Evolutionary conservation across 2,329 filamentous ascomycete species (phyloP).

Genomic region (Aspergillus niger): DNA sequence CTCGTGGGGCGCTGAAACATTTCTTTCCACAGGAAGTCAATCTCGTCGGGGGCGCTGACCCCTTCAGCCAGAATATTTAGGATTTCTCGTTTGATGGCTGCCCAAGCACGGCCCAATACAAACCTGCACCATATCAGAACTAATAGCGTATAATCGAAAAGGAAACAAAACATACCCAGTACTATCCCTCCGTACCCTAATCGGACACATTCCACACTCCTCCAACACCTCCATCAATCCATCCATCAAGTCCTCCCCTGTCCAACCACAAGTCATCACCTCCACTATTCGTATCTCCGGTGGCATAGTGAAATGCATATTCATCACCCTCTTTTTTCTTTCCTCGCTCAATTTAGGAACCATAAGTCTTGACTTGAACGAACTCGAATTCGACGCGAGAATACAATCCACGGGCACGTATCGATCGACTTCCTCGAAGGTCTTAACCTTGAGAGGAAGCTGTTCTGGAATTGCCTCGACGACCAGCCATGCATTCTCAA

Average conservation of each 20-base stretch:
- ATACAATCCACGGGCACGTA: conserved; percentile 50
- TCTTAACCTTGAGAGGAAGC: conserved; percentile 51
- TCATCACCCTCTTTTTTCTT: conserved; percentile 38
- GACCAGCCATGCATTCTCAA: conserved; percentile 54
- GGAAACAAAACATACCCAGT: conserved; percentile 37
- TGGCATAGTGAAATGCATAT: conserved; percentile 57
- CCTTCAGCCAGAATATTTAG: conserved; percentile 54
- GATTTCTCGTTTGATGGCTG: conserved; percentile 57
- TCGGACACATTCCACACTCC: conserved; percentile 48
- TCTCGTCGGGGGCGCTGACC: conserved; percentile 50
- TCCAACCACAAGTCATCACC: conserved; percentile 55
- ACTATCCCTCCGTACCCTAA: conserved; percentile 49
- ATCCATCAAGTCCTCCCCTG: conserved; percentile 45
- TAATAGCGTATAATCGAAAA: too few relatives aligned
- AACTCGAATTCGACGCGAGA: conserved; percentile 54
- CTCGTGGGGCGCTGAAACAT: conserved; percentile 36
- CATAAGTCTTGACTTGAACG: conserved; percentile 55
- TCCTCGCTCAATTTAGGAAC: conserved; percentile 39
- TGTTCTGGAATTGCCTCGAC: conserved; percentile 57
- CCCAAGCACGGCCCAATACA: conserved; percentile 60
- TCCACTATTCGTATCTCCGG: conserved; percentile 50
- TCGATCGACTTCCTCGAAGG: conserved; percentile 49
- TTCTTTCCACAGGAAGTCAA: conserved; percentile 47
- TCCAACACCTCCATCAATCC: conserved; percentile 45
- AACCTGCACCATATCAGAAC: conserved; percentile 33